Conservation (phyloP, 2,329 filamentous ascomycete species). For the Colletotrichum tamarilloi region DNA sequence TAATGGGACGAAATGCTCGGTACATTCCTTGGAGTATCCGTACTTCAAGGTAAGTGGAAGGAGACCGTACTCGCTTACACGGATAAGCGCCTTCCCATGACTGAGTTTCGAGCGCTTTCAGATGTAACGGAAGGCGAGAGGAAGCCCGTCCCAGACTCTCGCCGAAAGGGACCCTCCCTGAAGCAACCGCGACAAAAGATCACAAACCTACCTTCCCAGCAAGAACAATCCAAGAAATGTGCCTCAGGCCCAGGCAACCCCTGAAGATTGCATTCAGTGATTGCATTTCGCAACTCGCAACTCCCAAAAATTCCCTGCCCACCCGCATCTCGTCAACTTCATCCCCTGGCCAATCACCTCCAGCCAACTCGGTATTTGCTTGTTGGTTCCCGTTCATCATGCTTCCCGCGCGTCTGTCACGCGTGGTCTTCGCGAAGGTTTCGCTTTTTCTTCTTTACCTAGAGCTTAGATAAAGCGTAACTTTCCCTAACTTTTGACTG, state of each 20-base stretch:
- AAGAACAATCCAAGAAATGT: background rate
- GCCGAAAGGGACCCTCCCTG: conserved; percentile 9
- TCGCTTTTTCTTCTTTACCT: background rate
- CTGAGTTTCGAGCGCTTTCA: background rate
- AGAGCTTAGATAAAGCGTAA: background rate
- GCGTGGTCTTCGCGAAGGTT: conserved; percentile 8
- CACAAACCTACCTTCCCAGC: background rate
- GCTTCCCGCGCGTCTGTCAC: conserved; percentile 22
- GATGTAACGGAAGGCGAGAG: conserved; percentile 3
- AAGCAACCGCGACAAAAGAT: conserved; percentile 12
- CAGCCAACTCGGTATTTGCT: background rate
- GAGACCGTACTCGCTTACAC: background rate
- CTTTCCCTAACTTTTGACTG: background rate
- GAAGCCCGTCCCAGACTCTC: background rate
- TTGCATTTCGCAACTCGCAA: background rate
- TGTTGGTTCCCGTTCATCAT: background rate
- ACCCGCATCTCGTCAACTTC: background rate
- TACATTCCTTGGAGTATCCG: background rate
- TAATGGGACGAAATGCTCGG: background rate
- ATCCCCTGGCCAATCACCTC: conserved; percentile 5
- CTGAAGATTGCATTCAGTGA: conserved; percentile 20
- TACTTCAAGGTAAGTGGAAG: background rate
- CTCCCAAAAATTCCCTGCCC: background rate
- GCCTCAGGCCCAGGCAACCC: conserved; percentile 3
- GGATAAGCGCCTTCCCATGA: background rate